Evolutionary conservation across 768 basidiomycete species (phyloP).

Genomic region (Cubamyces lactineus): DNA sequence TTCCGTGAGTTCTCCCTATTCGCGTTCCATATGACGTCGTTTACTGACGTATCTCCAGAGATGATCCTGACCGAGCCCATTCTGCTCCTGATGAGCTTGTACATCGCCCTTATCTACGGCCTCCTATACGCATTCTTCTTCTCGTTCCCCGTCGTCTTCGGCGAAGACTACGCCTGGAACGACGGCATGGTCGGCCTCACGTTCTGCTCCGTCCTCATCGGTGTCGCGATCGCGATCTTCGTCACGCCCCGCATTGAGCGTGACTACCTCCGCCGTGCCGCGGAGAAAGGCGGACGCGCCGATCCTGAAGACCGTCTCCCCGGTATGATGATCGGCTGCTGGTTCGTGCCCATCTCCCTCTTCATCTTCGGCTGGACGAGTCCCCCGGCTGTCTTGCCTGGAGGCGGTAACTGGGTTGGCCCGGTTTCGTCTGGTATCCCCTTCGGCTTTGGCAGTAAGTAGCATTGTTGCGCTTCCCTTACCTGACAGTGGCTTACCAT

Average conservation of each 20-base stretch:
- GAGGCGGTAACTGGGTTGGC: slow-evolving; percentile 43
- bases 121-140: slow-evolving; percentile 43
- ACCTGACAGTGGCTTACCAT: not conserved
- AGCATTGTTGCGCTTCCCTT: not conserved
- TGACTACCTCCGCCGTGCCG: slow-evolving; percentile 37
- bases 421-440: slow-evolving; percentile 41
- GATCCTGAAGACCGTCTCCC: slow-evolving; percentile 47
- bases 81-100: slow-evolving; percentile 47
- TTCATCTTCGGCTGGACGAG: slow-evolving; percentile 50
- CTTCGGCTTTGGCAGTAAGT: slow-evolving; percentile 41
- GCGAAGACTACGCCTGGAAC: slow-evolving; percentile 40
- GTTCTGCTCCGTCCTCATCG: slow-evolving; percentile 46
- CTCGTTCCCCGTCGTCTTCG: slow-evolving; percentile 43
- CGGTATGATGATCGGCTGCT: slow-evolving; percentile 43
- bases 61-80: slow-evolving; percentile 52
- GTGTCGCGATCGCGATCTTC: slow-evolving; percentile 39
- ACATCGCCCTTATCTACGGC: slow-evolving; percentile 48
- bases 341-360: slow-evolving; percentile 41
- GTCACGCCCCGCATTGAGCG: slow-evolving; percentile 40
- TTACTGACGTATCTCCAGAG: slow-evolving; percentile 18
- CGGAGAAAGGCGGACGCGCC: slow-evolving; percentile 40
- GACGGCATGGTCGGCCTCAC: slow-evolving; percentile 43
- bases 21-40: not conserved
- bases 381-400: slow-evolving; percentile 39
- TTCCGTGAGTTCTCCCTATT: slow-evolving; percentile 33